A percentile compares a stretch with the other conserved stretches of the same genome.
Evolutionary conservation across 2,329 filamentous ascomycete genomes (phyloP).

Genomic region (Nothophaeocryptopus gaeumannii): DNA sequence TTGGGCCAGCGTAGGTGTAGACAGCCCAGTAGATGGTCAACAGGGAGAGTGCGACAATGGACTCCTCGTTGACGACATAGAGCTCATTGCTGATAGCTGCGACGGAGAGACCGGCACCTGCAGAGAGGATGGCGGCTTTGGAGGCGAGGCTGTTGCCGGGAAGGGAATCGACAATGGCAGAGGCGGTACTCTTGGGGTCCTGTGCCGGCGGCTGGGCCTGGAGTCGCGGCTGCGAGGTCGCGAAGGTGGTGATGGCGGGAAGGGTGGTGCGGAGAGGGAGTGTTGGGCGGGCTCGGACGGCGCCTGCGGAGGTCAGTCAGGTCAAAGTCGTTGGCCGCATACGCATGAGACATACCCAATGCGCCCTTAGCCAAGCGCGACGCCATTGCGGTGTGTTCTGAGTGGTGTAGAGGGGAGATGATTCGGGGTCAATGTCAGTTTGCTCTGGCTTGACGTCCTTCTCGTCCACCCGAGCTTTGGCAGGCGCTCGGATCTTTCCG

Average conservation of each 20-base stretch:
- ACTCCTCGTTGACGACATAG: slow-evolving; percentile 99
- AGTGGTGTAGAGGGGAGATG: slow-evolving; percentile 41
- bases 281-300: slow-evolving; percentile 68
- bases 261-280: slow-evolving; percentile 71
- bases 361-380: slow-evolving; percentile 95
- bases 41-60: slow-evolving; percentile 87
- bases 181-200: slow-evolving; percentile 94
- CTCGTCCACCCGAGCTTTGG: slow-evolving; percentile 2
- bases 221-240: slow-evolving; percentile 59
- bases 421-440: slow-evolving; percentile 8
- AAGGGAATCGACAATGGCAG: slow-evolving; percentile 88
- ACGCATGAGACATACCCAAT: slow-evolving; percentile 66
- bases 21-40: slow-evolving; percentile 88
- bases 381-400: slow-evolving; percentile 73
- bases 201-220: slow-evolving; percentile 64
- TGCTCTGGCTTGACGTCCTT: not conserved
- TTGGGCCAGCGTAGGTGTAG: slow-evolving; percentile 88
- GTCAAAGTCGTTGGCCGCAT: slow-evolving; percentile 13
- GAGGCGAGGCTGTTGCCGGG: slow-evolving; percentile 89
- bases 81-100: slow-evolving; percentile 99
- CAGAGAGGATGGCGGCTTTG: slow-evolving; percentile 96
- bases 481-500: not conserved
- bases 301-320: slow-evolving; percentile 59
- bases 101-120: slow-evolving; percentile 81
- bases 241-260: slow-evolving; percentile 68